Evolutionary conservation across 192 early-diverging fungal species (phyloP), one percentile per base, ranked within the genome.

Genomic region (Backusella circina): DNA sequence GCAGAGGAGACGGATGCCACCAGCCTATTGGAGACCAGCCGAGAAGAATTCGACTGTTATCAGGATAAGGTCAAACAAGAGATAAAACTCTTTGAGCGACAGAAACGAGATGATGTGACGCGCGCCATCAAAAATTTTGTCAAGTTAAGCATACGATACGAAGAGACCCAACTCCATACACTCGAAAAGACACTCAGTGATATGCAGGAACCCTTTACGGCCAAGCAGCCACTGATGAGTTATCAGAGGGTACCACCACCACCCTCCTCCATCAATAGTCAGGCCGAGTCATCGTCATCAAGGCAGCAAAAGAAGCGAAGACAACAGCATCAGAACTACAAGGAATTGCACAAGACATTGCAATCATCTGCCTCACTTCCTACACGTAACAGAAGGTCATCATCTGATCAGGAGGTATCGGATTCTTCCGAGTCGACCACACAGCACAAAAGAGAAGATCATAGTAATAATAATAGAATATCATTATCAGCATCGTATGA

Each of bases 21-120:
- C 28, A 74, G 75, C 21, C 76, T 35, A 32, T 21, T 83, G 18
- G 70, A 72, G 10, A 67, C 71, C 30, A 54, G 76, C 3, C 47
- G 75, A 65, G 26, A 76, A 18, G 65, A 75, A 47, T 83, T 84
- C 75, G 80, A 83, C 41, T 67, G 51, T 36, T 80, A 82, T 36
- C 83, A 87, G 33, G 57, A 57, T 3, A 75, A 79, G 6, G 86
- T 84, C 5, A 84, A 80, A 12, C 74, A 83, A 13, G 86, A 87
- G 44, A 75, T 87, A 1, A 21, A 80, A 23, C 76, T 83, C 18
- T 84, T 86, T 65, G 86, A 87, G 36, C 75, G 78, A 5, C 82
- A 83, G 35, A 85, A 83, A 61, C 79, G 74, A 7, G 78, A 73
- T 5, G 86, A 87, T 71, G 75, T 85, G 67, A 80, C 67, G 12